These are phyloP conservation scores for Agaricus bisporus DNA, from an alignment of 768 basidiomycete genomes.

Conservation along the genomic window DNA sequence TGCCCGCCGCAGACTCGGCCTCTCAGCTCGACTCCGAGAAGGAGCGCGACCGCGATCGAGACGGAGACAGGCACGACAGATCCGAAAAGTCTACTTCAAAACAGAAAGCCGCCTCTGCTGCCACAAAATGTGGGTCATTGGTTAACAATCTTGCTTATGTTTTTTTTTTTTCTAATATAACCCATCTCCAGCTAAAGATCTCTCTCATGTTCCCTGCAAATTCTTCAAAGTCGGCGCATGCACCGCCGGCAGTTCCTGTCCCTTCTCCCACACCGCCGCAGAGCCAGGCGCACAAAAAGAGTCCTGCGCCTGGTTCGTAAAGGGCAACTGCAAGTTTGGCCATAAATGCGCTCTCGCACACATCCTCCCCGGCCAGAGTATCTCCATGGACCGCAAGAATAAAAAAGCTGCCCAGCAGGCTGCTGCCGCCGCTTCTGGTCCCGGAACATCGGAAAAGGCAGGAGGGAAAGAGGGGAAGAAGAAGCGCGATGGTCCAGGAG, in stretches of 20 bases:
- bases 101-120: constrained; percentile 21
- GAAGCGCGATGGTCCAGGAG: constrained; percentile 27
- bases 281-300: constrained; percentile 80
- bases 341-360: constrained; percentile 92
- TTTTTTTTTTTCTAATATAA: background rate
- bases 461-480: constrained; percentile 26
- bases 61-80: constrained; percentile 19
- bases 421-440: constrained; percentile 40
- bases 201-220: constrained; percentile 96
- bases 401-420: constrained; percentile 79
- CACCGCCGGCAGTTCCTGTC: constrained; percentile 89
- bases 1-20: constrained; percentile 18
- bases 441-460: constrained; percentile 20
- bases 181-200: constrained; percentile 61
- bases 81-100: constrained; percentile 18
- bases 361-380: constrained; percentile 86
- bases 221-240: constrained; percentile 95
- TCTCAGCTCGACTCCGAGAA: constrained; percentile 19
- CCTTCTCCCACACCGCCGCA: constrained; percentile 78
- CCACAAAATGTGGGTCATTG: constrained; percentile 20
- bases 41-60: constrained; percentile 19
- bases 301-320: constrained; percentile 85
- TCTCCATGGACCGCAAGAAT: constrained; percentile 97
- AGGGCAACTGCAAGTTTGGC: constrained; percentile 75
- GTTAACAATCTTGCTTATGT: background rate